Evolutionary conservation across 768 basidiomycete genomes (phyloP).

Genomic region (Floccularia luteovirens): DNA sequence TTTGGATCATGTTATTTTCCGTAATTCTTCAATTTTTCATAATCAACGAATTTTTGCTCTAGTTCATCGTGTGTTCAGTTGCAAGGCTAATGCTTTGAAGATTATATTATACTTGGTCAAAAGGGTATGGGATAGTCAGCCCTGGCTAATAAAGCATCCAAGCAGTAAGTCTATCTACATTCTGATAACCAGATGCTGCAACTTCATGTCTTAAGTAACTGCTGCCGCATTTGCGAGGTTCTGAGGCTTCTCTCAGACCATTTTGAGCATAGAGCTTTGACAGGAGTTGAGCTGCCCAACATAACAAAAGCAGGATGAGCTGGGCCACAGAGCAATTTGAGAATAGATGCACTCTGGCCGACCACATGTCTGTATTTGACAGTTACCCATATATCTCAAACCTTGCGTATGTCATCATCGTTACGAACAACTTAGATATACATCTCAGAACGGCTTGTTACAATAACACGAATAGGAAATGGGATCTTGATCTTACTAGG

Average conservation of each 20-base stretch:
- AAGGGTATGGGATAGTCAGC: slow-evolving; percentile 70
- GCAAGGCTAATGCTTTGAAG: slow-evolving; percentile 47
- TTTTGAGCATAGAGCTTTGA: slow-evolving; percentile 76
- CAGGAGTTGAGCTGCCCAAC: slow-evolving; percentile 36
- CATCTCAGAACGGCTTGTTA: too few relatives aligned
- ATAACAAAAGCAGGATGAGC: slow-evolving; percentile 66
- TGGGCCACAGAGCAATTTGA: slow-evolving; percentile 13
- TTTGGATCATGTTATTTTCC: too few relatives aligned
- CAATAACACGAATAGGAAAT: too few relatives aligned
- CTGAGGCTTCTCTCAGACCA: slow-evolving; percentile 53
- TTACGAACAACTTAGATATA: too few relatives aligned
- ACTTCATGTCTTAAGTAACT: slow-evolving; percentile 27
- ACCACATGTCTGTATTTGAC: too few relatives aligned
- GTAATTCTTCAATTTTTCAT: too few relatives aligned
- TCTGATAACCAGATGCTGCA: slow-evolving; percentile 48
- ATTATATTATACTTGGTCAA: slow-evolving; percentile 69
- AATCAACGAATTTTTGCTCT: too few relatives aligned
- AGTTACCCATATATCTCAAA: too few relatives aligned
- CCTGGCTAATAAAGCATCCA: slow-evolving; percentile 62
- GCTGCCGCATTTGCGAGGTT: slow-evolving; percentile 44
- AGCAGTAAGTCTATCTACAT: slow-evolving; percentile 33
- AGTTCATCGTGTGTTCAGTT: too few relatives aligned
- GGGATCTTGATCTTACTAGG: too few relatives aligned
- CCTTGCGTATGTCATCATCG: too few relatives aligned
- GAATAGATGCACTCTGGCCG: too few relatives aligned